phyloP scores from a whole-genome alignment of 192 early-diverging fungal genomes.

The Gaertneriomyces sp. region DNA sequence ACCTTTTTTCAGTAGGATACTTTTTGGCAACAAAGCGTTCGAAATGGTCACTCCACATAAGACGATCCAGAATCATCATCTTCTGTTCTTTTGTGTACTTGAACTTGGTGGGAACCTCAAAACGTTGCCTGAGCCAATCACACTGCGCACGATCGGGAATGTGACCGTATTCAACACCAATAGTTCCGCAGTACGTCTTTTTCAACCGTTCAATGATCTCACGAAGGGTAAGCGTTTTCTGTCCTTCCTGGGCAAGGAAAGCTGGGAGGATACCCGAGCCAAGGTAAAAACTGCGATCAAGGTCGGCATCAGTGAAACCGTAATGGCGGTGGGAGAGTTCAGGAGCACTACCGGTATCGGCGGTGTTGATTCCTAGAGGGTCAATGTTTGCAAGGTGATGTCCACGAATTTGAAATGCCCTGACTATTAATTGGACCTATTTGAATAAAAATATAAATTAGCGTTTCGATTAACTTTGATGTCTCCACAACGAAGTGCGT shows the following conservation, averaged over 20 bases:
- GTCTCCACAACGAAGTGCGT: no score
- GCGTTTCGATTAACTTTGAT: no score
- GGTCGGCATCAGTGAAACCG: slow-evolving; percentile 89
- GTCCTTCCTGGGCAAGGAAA: slow-evolving; percentile 60
- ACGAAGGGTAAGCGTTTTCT: slow-evolving; percentile 75
- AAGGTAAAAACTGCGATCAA: slow-evolving; percentile 87
- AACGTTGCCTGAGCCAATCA: slow-evolving; percentile 91
- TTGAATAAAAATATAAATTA: no score
- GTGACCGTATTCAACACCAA: slow-evolving; percentile 97
- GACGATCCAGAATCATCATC: slow-evolving; percentile 86
- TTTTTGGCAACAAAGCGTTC: slow-evolving; percentile 95
- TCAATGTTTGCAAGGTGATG: slow-evolving; percentile 95
- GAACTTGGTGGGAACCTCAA: slow-evolving; percentile 90
- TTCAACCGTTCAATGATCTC: slow-evolving; percentile 84
- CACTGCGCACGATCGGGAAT: slow-evolving; percentile 93
- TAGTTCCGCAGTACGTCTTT: slow-evolving; percentile 87
- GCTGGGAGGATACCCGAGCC: slow-evolving; percentile 92
- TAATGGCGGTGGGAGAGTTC: slow-evolving; percentile 87
- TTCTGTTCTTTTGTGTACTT: slow-evolving; percentile 87
- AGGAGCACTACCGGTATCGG: slow-evolving; percentile 59
- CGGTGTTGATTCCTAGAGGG: slow-evolving; percentile 79
- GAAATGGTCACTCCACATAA: slow-evolving; percentile 96
- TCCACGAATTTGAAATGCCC: slow-evolving; percentile 92
- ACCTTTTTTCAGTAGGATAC: slow-evolving; percentile 96
- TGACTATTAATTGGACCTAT: slow-evolving; percentile 79